Evolutionary conservation across 1,139 yeast genomes (phyloP).

Genomic region (Candida sp.): DNA sequence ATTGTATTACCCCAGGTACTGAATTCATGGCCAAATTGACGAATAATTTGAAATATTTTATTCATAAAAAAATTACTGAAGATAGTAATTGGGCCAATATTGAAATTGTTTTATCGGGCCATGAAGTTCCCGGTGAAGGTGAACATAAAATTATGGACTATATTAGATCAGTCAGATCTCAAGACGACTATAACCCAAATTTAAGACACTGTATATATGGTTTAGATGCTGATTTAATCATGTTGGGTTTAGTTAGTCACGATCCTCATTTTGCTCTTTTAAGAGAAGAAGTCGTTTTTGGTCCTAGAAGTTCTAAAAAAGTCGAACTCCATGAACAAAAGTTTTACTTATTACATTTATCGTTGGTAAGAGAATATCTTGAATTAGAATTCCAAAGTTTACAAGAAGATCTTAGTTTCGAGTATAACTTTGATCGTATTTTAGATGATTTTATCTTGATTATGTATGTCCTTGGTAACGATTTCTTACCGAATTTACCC

Average conservation of each 20-base stretch:
- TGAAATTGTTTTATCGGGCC: slow-evolving; percentile 86
- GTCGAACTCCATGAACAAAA: slow-evolving; percentile 71
- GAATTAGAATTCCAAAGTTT: slow-evolving; percentile 81
- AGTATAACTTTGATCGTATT: slow-evolving; percentile 82
- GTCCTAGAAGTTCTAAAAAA: slow-evolving; percentile 46
- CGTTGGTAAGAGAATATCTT: slow-evolving; percentile 86
- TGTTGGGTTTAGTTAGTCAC: slow-evolving; percentile 93
- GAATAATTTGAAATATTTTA: slow-evolving; percentile 79
- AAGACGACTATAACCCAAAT: slow-evolving; percentile 74
- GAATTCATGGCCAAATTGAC: slow-evolving; percentile 96
- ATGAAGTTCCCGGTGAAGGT: slow-evolving; percentile 99
- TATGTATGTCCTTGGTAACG: slow-evolving; percentile 95
- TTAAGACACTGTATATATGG: slow-evolving; percentile 97
- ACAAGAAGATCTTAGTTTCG: slow-evolving; percentile 58
- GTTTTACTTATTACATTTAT: slow-evolving; percentile 79
- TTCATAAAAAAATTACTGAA: slow-evolving; percentile 83
- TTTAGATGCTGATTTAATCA: slow-evolving; percentile 94
- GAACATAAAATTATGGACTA: slow-evolving; percentile 98
- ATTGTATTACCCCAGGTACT: slow-evolving; percentile 97
- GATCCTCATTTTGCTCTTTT: slow-evolving; percentile 94
- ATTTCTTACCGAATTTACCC: slow-evolving; percentile 97
- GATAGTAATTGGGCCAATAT: slow-evolving; percentile 92
- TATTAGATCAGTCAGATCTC: slow-evolving; percentile 78
- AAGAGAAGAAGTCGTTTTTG: slow-evolving; percentile 95
- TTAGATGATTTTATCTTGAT: slow-evolving; percentile 92